Percentiles rank a stretch among this genome's conserved stretches.
phyloP scores from a whole-genome alignment of 371 early-diverging fungal genomes.

The Haplosporangium sp. region DNA sequence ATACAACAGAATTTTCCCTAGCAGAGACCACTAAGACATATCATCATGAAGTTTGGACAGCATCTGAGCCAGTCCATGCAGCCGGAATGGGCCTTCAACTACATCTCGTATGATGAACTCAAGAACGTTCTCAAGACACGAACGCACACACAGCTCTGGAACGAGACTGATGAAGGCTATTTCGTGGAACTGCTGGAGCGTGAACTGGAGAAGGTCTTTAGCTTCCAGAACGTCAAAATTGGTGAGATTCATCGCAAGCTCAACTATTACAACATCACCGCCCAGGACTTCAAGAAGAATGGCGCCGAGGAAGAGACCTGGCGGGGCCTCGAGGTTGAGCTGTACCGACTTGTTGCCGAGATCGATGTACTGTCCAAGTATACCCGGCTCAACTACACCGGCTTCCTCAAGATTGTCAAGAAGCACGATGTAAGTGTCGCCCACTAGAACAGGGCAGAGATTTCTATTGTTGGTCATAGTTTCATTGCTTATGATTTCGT shows the following conservation, averaged over 20 bases:
- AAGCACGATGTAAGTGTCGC: slow-evolving; percentile 89
- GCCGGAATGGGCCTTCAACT: slow-evolving; percentile 90
- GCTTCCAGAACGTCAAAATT: slow-evolving; percentile 91
- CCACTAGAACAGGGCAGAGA: neutral
- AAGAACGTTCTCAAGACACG: slow-evolving; percentile 80
- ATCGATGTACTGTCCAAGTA: slow-evolving; percentile 95
- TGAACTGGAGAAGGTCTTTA: slow-evolving; percentile 93
- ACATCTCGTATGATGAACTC: slow-evolving; percentile 86
- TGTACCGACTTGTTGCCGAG: slow-evolving; percentile 88
- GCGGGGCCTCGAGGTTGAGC: slow-evolving; percentile 82
- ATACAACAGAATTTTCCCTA: neutral
- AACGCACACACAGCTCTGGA: slow-evolving; percentile 56
- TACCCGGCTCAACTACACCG: slow-evolving; percentile 95
- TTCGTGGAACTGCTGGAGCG: slow-evolving; percentile 90
- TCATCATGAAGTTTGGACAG: slow-evolving; percentile 89
- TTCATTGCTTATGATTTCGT: too few relatives aligned
- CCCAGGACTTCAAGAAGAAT: slow-evolving; percentile 70
- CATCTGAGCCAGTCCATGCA: slow-evolving; percentile 79
- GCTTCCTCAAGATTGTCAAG: slow-evolving; percentile 97
- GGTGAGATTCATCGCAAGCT: slow-evolving; percentile 89
- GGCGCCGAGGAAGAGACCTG: slow-evolving; percentile 65
- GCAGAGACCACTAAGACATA: neutral
- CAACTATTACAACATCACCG: slow-evolving; percentile 75
- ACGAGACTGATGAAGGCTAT: slow-evolving; percentile 82
- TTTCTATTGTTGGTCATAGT: neutral